These are phyloP conservation scores for Magnaporthiopsis poae DNA, from an alignment of 2,329 filamentous ascomycete genomes.

Conservation along the genomic window DNA sequence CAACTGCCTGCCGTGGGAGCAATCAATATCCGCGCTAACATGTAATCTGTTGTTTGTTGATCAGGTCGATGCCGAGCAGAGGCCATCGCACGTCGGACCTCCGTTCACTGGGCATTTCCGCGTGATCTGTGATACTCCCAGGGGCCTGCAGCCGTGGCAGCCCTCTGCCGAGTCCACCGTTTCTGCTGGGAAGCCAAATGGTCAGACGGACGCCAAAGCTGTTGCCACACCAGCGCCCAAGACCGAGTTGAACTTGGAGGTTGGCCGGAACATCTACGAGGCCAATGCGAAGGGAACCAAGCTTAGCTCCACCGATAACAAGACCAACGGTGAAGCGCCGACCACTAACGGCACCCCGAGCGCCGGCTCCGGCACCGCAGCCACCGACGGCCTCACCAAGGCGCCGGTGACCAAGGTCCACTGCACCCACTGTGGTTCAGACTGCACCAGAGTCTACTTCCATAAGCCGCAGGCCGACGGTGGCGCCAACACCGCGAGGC, in stretches of 20 bases:
- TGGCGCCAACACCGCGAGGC: conserved; percentile 52
- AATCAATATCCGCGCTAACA: conserved; percentile 9
- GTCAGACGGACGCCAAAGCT: conserved; percentile 65
- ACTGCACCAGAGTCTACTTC: conserved; percentile 63
- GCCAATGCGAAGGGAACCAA: conserved; percentile 69
- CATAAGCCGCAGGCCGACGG: conserved; percentile 45
- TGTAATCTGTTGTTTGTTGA: background rate
- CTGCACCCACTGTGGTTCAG: conserved; percentile 85
- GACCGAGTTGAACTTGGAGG: conserved; percentile 78
- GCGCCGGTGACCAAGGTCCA: conserved; percentile 59
- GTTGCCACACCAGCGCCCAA: conserved; percentile 58
- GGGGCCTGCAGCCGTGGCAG: conserved; percentile 90
- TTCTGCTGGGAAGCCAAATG: conserved; percentile 48
- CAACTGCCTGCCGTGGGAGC: background rate
- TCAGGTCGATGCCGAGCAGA: conserved; percentile 88
- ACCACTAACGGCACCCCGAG: conserved; percentile 53
- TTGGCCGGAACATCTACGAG: conserved; percentile 92
- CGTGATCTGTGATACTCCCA: conserved; percentile 87
- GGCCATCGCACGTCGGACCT: conserved; percentile 88
- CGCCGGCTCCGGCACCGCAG: conserved; percentile 6
- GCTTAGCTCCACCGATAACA: conserved; percentile 59
- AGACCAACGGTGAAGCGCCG: conserved; percentile 65
- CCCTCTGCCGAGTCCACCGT: conserved; percentile 68
- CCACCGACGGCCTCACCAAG: conserved; percentile 54
- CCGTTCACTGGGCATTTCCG: conserved; percentile 97